Conservation (phyloP, 805 yeast genomes). For the Gaillardinia entomophila region DNA sequence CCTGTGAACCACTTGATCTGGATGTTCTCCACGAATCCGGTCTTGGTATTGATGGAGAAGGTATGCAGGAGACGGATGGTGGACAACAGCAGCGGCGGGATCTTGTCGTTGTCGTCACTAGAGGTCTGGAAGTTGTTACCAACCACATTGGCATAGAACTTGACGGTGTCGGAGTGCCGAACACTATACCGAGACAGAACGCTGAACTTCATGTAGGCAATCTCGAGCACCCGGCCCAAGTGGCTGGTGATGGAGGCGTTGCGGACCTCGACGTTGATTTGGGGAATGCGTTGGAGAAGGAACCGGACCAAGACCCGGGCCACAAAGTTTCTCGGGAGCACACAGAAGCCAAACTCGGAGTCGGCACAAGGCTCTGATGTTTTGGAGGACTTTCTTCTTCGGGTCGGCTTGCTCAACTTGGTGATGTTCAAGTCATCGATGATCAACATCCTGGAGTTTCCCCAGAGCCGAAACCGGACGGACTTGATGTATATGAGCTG, state of each 20-base stretch:
- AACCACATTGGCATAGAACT: constrained; percentile 9
- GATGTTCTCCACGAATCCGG: constrained; percentile 14
- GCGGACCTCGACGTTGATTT: constrained; percentile 17
- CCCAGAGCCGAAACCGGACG: constrained; percentile 33
- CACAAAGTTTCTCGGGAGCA: constrained; percentile 12
- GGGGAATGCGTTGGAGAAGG: constrained; percentile 14
- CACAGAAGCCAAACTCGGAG: constrained; percentile 1
- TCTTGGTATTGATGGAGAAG: constrained; percentile 8
- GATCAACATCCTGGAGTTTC: constrained; percentile 26
- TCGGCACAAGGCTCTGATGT: background rate
- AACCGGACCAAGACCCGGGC: constrained; percentile 6
- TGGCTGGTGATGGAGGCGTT: constrained; percentile 2
- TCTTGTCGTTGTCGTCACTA: constrained; percentile 4
- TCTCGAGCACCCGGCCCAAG: constrained; percentile 2
- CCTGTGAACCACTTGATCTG: constrained; percentile 14
- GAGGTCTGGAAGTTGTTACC: constrained; percentile 6
- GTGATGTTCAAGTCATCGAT: constrained; percentile 18
- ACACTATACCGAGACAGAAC: constrained; percentile 14
- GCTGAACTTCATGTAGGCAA: constrained; percentile 16
- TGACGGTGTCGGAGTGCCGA: constrained; percentile 9
- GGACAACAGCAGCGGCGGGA: constrained; percentile 1
- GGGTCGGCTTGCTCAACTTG: background rate
- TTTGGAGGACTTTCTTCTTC: constrained; percentile 1
- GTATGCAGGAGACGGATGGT: constrained; percentile 9
- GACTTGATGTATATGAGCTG: constrained; percentile 13